Evolutionary conservation across 306 rosid genomes (phyloP), one percentile per base, ranked within the genome.

Genomic region (Castanea sativa): DNA sequence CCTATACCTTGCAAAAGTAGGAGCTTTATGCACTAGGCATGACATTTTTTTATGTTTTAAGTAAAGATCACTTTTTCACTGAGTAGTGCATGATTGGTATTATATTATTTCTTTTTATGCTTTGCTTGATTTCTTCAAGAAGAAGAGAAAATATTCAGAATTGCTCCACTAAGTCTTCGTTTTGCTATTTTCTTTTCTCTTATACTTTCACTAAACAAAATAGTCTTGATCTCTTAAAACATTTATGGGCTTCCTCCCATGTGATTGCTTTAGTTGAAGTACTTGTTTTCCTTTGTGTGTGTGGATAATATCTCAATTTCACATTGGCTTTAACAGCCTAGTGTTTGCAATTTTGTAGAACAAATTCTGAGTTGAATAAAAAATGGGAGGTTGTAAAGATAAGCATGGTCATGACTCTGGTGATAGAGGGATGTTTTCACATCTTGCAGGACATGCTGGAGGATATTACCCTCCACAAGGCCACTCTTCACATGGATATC

Each of bases 391-490:
- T 20, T 71, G 56, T 32, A 80, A 77, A 27, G 71, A 64, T 45
- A 77, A 60, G 73, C 43, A 58, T 63, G 85, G n/a, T 58, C n/a
- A 69, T 5, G 89, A 80, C 60, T 74, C 81, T 20, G 73, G 55
- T 52, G 89, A 85, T 49, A 88, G 38, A 69, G 86, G 89, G 41
- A 1, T 80, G n/a, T 88, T 67, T 80, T 78, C 89, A 65, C 82
- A 83, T 30, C 13, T 67, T 13, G 21, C 27, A 29, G 86, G 89
- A 5, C 73, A 85, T 85, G 82, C 83, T 77, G 2, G 63, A 32
- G 84, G 86, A 27, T 68, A 87, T 6, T 79, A 79, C 38, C 86
- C 88, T 72, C 78, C 78, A 79, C 61, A n/a, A 13, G 90, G 78
- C 2, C 65, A 84, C 76, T 81, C 82, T 8, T 57, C 73, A 5